Percentiles rank a stretch among this genome's conserved stretches.
Evolutionary conservation across 148 eudicot species (phyloP).

Genomic region (Limonium bicolor): DNA sequence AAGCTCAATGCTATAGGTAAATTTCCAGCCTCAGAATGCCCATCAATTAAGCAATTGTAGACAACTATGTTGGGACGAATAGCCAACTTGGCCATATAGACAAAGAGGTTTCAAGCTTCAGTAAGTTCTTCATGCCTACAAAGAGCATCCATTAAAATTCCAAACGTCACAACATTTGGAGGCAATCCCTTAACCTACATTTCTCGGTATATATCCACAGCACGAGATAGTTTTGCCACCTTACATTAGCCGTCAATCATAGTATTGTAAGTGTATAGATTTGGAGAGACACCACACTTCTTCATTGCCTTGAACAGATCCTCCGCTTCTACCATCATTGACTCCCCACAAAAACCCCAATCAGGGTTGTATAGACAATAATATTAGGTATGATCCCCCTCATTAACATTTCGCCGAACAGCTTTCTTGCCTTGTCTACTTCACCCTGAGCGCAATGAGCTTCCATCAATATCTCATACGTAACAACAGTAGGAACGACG

Average conservation of each 20-base stretch:
- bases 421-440: conserved; percentile 17
- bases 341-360: conserved; percentile 39
- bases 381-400: conserved; percentile 40
- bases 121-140: conserved; percentile 34
- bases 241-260: conserved; percentile 69
- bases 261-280: conserved; percentile 46
- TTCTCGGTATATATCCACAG: conserved; percentile 23
- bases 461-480: conserved; percentile 59
- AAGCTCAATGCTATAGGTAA: conserved; percentile 28
- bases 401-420: conserved; percentile 55
- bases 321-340: conserved; percentile 51
- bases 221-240: conserved; percentile 18
- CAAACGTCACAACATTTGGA: conserved; percentile 53
- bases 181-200: conserved; percentile 23
- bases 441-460: conserved; percentile 47
- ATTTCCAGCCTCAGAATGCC: conserved; percentile 30
- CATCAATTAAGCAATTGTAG: conserved; percentile 64
- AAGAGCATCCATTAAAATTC: conserved; percentile 34
- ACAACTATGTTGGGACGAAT: conserved; percentile 40
- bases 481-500: conserved; percentile 30
- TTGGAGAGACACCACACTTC: conserved; percentile 30
- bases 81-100: conserved; percentile 42
- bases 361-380: conserved; percentile 52
- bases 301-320: conserved; percentile 31
- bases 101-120: conserved; percentile 39